Base-by-base conservation (phyloP, 257 asterid species). In the Solanum sejunctum region DNA sequence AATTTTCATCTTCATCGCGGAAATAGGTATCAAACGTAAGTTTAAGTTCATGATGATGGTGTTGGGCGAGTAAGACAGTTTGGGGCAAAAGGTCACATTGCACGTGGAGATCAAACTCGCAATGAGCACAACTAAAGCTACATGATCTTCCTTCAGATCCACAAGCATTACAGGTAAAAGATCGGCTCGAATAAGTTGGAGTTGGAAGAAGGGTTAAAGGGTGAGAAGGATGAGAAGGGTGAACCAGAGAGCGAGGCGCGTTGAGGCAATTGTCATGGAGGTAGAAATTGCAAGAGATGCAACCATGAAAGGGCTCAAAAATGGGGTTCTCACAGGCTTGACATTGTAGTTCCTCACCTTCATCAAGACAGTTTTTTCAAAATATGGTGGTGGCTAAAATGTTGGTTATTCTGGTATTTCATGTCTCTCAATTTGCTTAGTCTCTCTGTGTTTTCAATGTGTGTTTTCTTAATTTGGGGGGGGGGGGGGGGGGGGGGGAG, bases 301-400 rank as follows among this genome's bases (percentile, higher is more conserved):
- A 90, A 57, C 91, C 89, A 20, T 86, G 88, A 43, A 83, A 83
- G 26, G 85, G 86, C 10, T 86, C 83, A 9, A 51, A 13, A 60
- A 87, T 84, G 0, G 1, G 71, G 1, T 82, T 63, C 3, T 85
- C 64, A n/a, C 91, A 88, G 61, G 83, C 91, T 51, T 84, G 49
- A 41, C 91, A 90, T 1, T 70, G n/a, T 43, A 87, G 58, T 64
- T 69, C 60, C 28, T 90, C 89, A 13, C 79, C 83, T 81, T 87
- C 63, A 26, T 87, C 84, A 39, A 49, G 86, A 26, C 75, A 52
- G 91, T 10, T 84, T 7, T 16, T 21, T 45, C 36, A 88, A 66
- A n/a, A 80, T 49, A 54, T 88, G 92, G 77, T 82, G 84, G 87
- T 90, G 92, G 87, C 89, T 87, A 84, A 87, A 88, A 66, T 90